Conservation (phyloP, 257 asterid genomes). For the Osmanthus fragrans region DNA sequence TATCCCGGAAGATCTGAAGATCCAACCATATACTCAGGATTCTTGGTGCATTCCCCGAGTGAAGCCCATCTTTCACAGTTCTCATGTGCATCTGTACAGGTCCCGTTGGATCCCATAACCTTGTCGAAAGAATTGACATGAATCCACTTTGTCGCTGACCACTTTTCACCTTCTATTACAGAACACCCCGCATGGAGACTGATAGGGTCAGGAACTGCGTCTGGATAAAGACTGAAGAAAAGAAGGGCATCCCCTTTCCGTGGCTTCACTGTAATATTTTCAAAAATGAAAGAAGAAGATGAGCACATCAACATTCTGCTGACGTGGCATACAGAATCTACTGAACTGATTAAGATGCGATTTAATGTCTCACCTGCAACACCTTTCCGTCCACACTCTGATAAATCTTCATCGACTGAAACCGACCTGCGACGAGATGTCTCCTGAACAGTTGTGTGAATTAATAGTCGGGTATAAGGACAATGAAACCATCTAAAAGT, state of each 20-base stretch:
- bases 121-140: constrained; percentile 83
- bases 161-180: constrained; percentile 89
- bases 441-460: constrained; percentile 50
- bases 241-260: constrained; percentile 94
- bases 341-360: constrained; percentile 6
- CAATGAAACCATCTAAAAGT: neutral
- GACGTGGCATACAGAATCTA: neutral
- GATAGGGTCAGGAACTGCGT: constrained; percentile 68
- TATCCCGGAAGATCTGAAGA: constrained; percentile 73
- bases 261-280: constrained; percentile 66
- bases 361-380: constrained; percentile 66
- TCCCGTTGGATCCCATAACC: constrained; percentile 46
- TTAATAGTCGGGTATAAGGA: constrained; percentile 1
- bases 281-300: neutral
- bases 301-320: constrained; percentile 15
- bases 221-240: constrained; percentile 75
- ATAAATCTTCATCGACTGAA: constrained; percentile 50
- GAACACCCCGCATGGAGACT: constrained; percentile 98
- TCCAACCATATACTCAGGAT: constrained; percentile 90
- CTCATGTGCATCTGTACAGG: constrained; percentile 55
- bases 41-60: constrained; percentile 91
- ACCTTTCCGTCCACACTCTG: constrained; percentile 88
- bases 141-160: constrained; percentile 99
- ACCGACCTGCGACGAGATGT: constrained; percentile 68
- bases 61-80: constrained; percentile 89